Evolutionary conservation across 1,139 yeast species (phyloP).

Genomic region (Kluyveromyces sp.): DNA sequence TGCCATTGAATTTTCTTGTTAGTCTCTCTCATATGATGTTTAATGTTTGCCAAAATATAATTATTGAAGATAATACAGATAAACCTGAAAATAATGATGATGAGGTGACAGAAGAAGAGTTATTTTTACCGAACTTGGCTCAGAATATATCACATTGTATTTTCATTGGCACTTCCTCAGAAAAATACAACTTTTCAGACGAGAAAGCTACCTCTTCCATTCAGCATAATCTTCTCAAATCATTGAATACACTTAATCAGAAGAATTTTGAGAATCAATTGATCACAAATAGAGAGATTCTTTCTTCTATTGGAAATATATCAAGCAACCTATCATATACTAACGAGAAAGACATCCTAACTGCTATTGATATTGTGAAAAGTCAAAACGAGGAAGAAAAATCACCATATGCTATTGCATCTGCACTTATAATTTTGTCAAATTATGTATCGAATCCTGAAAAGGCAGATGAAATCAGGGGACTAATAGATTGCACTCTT

Average conservation of each 20-base stretch:
- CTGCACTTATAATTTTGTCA: slow-evolving; percentile 21
- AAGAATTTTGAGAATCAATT: slow-evolving; percentile 22
- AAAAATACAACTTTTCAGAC: slow-evolving; percentile 10
- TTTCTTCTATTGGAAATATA: slow-evolving; percentile 20
- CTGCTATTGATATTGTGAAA: slow-evolving; percentile 12
- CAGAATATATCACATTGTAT: neutral
- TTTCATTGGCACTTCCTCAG: slow-evolving; percentile 9
- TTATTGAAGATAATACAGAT: neutral
- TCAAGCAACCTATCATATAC: slow-evolving; percentile 19
- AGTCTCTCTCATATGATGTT: neutral
- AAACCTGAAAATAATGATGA: slow-evolving; percentile 6
- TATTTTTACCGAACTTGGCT: neutral
- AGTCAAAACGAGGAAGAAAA: neutral
- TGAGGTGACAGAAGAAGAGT: too few relatives aligned
- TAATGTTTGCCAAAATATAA: neutral
- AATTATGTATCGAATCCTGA: slow-evolving; percentile 20
- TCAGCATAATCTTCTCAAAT: slow-evolving; percentile 14
- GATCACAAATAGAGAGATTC: slow-evolving; percentile 24
- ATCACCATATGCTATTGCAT: slow-evolving; percentile 20
- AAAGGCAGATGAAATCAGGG: slow-evolving; percentile 15
- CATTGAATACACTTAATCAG: slow-evolving; percentile 13
- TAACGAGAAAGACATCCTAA: slow-evolving; percentile 15
- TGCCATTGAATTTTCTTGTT: neutral
- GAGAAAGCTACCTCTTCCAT: slow-evolving; percentile 6
- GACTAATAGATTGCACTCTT: slow-evolving; percentile 10